Evolutionary conservation across 441 rosid species (phyloP), one percentile per base, ranked within the genome.

Genomic region (Gossypium gossypioides): DNA sequence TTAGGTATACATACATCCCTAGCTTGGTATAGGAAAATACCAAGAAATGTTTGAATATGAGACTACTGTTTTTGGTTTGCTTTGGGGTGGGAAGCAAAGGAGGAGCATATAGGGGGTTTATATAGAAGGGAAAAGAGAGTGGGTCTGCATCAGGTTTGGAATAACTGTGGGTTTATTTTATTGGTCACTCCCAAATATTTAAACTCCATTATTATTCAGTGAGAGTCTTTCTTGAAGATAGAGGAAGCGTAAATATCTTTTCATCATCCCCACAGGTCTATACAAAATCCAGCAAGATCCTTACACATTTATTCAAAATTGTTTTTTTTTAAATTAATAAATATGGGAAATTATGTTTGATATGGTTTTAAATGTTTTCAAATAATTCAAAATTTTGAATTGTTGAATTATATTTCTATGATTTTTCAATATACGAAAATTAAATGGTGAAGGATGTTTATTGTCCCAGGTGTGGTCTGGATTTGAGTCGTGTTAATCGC

Each of bases 31-130:
- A 15, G 16, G 3, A 22, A 13, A 13, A 19, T 16, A 34, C 5
- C 21, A 25, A 12, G 25, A 13, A 71, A 69, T 72, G 78, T 58
- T 75, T 74, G 66, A 10, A 12, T 1, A 67, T 75, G 51, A 51
- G 10, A 34, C 9, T 44, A 64, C 19, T n/a, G 8, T 25, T 22
- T 65, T 46, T 46, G 21, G 56, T 65, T 65, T n/a, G 54, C 62
- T 80, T 75, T 72, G 74, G 77, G 77, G 83, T 76, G 83, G 77
- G 84, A 59, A 71, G 72, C 80, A 81, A 73, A 60, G 72, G 64
- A 71, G 83, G 70, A 67, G 67, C 72, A 81, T 68, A 75, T 75
- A 72, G 76, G 85, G 77, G 59, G 70, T 86, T 86, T 86, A 85
- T 88, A 90, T 88, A 88, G 88, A 78, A 18, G 1, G 37, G 50